Base-by-base conservation (phyloP, 176 grass and related monocot species). In the Oryza meyeriana region DNA sequence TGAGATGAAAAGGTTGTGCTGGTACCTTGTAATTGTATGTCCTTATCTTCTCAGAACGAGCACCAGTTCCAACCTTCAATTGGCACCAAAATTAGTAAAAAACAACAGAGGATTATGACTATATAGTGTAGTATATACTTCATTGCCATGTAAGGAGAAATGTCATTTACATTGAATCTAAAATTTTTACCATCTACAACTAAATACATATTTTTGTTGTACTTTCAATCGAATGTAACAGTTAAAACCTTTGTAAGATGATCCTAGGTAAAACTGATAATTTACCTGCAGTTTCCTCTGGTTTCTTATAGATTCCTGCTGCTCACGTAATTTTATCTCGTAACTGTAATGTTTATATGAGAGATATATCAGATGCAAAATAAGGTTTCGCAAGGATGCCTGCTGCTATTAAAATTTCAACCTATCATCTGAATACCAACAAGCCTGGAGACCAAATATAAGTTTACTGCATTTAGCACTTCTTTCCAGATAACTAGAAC, bases 1-100 rank as follows among this genome's bases (percentile, higher is more conserved):
- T 18, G 16, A 72, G 3, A 57, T 55, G 38, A 41, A 22, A 61
- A n/a, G 10, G 10, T 58, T 84, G 28, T 72, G 32, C 28, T 48
- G 42, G 13, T 89, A 98, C 95, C 95, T 94, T 98, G 74, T 91
- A 98, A 79, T 98, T 94, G 88, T 98, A 98, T 14, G 92, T 98
- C 82, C 95, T 87, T 80, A 94, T 98, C 81, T 98, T 98, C 82
- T 94, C 95, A 59, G 92, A 80, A 44, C 95, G 90, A 85, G 90
- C 87, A 82, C 95, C 95, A 59, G 92, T 93, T 61, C 95, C 95
- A 76, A 98, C 90, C 95, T 98, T 81, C 78, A 98, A 78, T 88
- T 76, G 45, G 26, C 59, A 70, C n/a, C n/a, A 41, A 34, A 70
- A 33, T 71, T 66, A 90, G 57, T 42, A 47, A 78, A 22, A 29